phyloP scores from a whole-genome alignment of 495 filamentous ascomycete genomes.

The Aspergillus asperescens region DNA sequence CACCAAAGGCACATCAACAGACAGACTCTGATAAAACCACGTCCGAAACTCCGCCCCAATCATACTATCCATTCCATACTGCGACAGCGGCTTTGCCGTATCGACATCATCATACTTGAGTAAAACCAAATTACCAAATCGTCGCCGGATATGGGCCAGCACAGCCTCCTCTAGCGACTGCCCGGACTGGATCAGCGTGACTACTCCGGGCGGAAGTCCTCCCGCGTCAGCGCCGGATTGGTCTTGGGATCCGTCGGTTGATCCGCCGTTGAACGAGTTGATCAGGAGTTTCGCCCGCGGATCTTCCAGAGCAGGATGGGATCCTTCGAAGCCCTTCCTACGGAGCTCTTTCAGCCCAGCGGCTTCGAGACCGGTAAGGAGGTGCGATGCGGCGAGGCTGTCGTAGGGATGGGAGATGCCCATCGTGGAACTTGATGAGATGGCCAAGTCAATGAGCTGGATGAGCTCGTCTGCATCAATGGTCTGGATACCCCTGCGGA shows the following conservation, averaged over 20 bases:
- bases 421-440: background rate
- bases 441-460: background rate
- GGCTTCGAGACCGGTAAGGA: background rate
- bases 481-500: background rate
- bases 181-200: background rate
- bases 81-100: background rate
- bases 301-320: background rate
- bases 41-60: background rate
- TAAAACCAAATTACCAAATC: background rate
- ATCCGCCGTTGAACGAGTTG: background rate
- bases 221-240: background rate
- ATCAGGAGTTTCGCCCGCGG: background rate
- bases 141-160: background rate
- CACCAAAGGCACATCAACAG: background rate
- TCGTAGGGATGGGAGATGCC: background rate
- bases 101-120: background rate
- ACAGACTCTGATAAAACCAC: background rate
- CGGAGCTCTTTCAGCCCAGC: background rate
- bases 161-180: background rate
- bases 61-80: background rate
- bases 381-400: background rate
- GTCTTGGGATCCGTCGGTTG: background rate
- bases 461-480: background rate
- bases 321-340: background rate
- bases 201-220: background rate